Percentiles rank a stretch among this genome's conserved stretches.
Evolutionary conservation across 1,284 basidiomycete species (phyloP).

Genomic region (Puccinia novopanici): DNA sequence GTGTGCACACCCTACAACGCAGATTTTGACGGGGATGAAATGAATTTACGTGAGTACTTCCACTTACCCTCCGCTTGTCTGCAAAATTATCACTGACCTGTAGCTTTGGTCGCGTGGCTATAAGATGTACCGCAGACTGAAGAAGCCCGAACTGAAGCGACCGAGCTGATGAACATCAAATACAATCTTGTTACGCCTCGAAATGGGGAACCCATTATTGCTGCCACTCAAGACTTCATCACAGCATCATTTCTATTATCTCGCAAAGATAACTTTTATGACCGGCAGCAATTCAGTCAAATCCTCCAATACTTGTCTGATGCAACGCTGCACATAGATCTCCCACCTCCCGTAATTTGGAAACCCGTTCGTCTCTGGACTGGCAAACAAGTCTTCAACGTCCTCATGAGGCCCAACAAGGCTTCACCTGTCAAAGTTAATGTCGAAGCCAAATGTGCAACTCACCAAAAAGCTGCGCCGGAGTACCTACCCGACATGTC

Average conservation of each 20-base stretch:
- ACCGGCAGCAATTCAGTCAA: constrained; percentile 92
- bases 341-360: constrained; percentile 91
- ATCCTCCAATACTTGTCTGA: constrained; percentile 94
- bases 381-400: constrained; percentile 96
- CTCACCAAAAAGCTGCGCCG: constrained; percentile 77
- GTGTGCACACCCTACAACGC: constrained; percentile 99
- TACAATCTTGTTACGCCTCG: constrained; percentile 95
- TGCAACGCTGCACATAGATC: constrained; percentile 86
- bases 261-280: constrained; percentile 87
- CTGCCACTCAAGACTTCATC: constrained; percentile 98
- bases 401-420: constrained; percentile 92
- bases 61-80: constrained; percentile 55
- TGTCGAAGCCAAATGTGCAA: constrained; percentile 93
- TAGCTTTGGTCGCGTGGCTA: constrained; percentile 56
- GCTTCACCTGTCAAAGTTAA: constrained; percentile 82
- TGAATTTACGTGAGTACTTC: constrained; percentile 74
- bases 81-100: constrained; percentile 56
- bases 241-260: constrained; percentile 95
- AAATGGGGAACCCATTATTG: constrained; percentile 97
- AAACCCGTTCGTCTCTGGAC: constrained; percentile 95
- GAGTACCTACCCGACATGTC: constrained; percentile 73
- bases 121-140: constrained; percentile 93
- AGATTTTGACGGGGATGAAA: constrained; percentile 99
- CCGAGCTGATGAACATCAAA: constrained; percentile 97
- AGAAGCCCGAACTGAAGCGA: constrained; percentile 94